phyloP scores from a whole-genome alignment of 1,284 basidiomycete genomes.

The Heterobasidion irregulare region DNA sequence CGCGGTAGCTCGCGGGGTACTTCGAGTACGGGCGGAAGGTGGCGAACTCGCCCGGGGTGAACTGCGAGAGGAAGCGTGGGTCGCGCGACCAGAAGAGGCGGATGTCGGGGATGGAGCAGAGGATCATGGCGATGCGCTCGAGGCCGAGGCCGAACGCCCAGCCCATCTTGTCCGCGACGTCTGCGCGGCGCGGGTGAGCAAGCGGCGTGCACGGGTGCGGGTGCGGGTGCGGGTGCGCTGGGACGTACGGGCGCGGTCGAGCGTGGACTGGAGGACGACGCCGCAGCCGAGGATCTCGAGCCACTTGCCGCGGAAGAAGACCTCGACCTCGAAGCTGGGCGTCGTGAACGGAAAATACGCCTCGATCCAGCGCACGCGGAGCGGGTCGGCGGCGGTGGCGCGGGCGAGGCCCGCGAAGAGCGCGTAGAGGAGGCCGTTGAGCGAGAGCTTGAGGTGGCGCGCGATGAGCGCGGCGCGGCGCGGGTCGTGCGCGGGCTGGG shows the following conservation, averaged over 20 bases:
- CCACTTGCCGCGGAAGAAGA: slow-evolving; percentile 96
- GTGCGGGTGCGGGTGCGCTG: not conserved
- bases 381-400: slow-evolving; percentile 48
- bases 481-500: slow-evolving; percentile 72
- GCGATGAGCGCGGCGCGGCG: slow-evolving; percentile 65
- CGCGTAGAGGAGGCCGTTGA: slow-evolving; percentile 83
- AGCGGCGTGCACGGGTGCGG: not conserved
- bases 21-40: slow-evolving; percentile 86
- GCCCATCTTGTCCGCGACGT: slow-evolving; percentile 76
- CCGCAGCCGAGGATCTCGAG: slow-evolving; percentile 94
- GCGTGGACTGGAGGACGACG: slow-evolving; percentile 83
- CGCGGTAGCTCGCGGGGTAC: slow-evolving; percentile 85
- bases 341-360: slow-evolving; percentile 98
- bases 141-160: slow-evolving; percentile 99
- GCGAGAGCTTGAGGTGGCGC: slow-evolving; percentile 83
- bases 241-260: slow-evolving; percentile 76
- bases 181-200: slow-evolving; percentile 28
- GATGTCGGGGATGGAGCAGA: slow-evolving; percentile 97
- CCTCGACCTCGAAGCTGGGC: slow-evolving; percentile 97
- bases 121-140: slow-evolving; percentile 97
- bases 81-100: slow-evolving; percentile 98
- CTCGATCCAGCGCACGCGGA: slow-evolving; percentile 94
- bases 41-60: slow-evolving; percentile 66
- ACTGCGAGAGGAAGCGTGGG: slow-evolving; percentile 83
- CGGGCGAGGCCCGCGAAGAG: slow-evolving; percentile 65